Base-by-base conservation (phyloP, 2,329 filamentous ascomycete species). In the Cladosporium velox region DNA sequence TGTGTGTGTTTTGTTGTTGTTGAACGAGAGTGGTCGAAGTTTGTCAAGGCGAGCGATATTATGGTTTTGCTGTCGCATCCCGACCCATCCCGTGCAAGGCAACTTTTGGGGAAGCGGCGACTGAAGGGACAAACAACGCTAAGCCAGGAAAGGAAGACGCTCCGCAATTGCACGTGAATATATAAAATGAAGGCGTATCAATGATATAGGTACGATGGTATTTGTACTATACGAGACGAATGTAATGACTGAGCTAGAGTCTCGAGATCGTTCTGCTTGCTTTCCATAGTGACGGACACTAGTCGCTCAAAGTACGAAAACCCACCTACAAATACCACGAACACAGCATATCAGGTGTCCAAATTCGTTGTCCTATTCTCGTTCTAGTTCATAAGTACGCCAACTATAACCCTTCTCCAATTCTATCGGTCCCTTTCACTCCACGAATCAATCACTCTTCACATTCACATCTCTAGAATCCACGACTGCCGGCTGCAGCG, bases 81-180 rank as follows among this genome's bases (percentile, higher is more conserved):
- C 52, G 52, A 55, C 18, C 32, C 14, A 58, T 24, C 41, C 41
- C 41, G n/a, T 18, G 32, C n/a, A n/a, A 41, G 55, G 55, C 34
- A 58, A 58, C 55, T 58, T 58, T 58, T 58, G 55, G 55, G 55
- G 52, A 57, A 38, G 21, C 54, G 54, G 30, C 30, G 10, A 35
- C 18, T 57, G 30, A 41, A 58, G 55, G 55, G 55, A 58, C 55
- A 35, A 35, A 35, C 34, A 38, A 6, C 55, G 55, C 55, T 58
- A 58, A 4, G 11, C 55, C 21, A 30, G n/a, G 21, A 58, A 24
- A 21, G 54, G 54, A 38, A 12, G n/a, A 26, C 28, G 15, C 30
- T 58, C 54, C 54, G 54, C 54, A 38, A 24, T 24, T 18, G 18
- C 30, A 58, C 30, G 54, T 58, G 54, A 35, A 58, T 12, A n/a